Evolutionary conservation across 176 grass and related monocot species (phyloP).

Genomic region (Rhynchospora tenuis): DNA sequence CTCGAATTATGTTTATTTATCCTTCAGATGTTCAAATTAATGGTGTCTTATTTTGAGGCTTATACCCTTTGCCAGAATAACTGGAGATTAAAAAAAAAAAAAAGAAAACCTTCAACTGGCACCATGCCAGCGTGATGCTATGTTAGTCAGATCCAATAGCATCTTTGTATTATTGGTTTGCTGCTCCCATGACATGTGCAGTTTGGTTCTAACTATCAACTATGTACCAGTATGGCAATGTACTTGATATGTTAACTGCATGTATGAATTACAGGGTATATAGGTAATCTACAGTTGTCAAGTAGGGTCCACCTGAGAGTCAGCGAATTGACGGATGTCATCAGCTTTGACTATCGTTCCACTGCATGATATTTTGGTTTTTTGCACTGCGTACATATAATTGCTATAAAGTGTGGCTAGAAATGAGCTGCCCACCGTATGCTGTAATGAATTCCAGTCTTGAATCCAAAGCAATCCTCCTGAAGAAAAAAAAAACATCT

Average conservation of each 20-base stretch:
- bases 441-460: constrained; percentile 64
- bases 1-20: not conserved
- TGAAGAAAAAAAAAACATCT: constrained; percentile 8
- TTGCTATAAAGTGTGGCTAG: constrained; percentile 55
- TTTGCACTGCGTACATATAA: constrained; percentile 50
- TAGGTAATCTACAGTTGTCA: not conserved
- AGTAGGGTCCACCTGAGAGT: constrained; percentile 43
- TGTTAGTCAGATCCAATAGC: not conserved
- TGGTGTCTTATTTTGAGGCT: not conserved
- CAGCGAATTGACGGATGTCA: constrained; percentile 61
- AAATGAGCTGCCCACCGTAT: constrained; percentile 59
- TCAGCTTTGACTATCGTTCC: constrained; percentile 32
- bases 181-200: not conserved
- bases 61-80: not conserved
- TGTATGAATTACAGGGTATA: not conserved
- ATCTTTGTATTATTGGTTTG: not conserved
- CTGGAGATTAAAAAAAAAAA: not conserved
- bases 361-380: constrained; percentile 45
- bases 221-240: not conserved
- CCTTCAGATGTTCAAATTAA: not conserved
- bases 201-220: not conserved
- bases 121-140: not conserved
- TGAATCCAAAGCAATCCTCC: constrained; percentile 58
- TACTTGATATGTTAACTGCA: not conserved
- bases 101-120: not conserved